phyloP scores from a whole-genome alignment of 495 filamentous ascomycete species.

The Massariosphaeria phaeospora region DNA sequence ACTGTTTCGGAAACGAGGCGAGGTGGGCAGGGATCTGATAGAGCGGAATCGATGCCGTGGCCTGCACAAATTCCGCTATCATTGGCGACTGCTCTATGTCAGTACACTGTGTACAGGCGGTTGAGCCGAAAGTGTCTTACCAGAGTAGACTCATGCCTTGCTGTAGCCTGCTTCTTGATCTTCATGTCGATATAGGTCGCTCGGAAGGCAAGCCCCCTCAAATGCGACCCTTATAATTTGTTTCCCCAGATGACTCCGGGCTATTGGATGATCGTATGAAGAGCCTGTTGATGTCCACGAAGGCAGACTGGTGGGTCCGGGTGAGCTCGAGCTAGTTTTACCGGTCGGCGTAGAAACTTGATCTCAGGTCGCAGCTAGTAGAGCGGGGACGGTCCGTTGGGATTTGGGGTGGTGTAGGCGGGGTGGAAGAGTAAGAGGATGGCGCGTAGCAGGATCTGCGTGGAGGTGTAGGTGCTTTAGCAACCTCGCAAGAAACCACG shows the following conservation, averaged over 20 bases:
- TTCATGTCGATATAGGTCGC: conserved; percentile 55
- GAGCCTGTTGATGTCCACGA: too few species aligned
- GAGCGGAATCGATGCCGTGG: conserved; percentile 62
- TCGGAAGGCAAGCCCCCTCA: conserved; percentile 29
- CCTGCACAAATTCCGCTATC: conserved; percentile 69
- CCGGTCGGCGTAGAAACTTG: too few species aligned
- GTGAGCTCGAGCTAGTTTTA: too few species aligned
- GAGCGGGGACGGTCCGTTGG: not conserved
- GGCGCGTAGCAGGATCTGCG: not conserved
- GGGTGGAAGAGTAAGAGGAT: not conserved
- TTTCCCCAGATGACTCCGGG: too few species aligned
- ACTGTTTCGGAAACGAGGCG: conserved; percentile 72
- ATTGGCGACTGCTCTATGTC: conserved; percentile 66
- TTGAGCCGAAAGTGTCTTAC: conserved; percentile 54
- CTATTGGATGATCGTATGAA: too few species aligned
- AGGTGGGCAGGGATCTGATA: conserved; percentile 72
- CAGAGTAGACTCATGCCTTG: conserved; percentile 89
- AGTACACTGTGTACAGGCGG: too few species aligned
- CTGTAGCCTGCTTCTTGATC: conserved; percentile 91
- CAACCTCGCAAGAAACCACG: conserved; percentile 21
- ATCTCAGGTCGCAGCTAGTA: not conserved
- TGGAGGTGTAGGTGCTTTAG: not conserved
- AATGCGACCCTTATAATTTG: conserved; percentile 2
- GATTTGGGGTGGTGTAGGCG: not conserved
- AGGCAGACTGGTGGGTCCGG: too few species aligned